These are phyloP conservation scores for Helichrysum umbraculigerum DNA, from an alignment of 129 eudicot genomes.

Conservation along the genomic window DNA sequence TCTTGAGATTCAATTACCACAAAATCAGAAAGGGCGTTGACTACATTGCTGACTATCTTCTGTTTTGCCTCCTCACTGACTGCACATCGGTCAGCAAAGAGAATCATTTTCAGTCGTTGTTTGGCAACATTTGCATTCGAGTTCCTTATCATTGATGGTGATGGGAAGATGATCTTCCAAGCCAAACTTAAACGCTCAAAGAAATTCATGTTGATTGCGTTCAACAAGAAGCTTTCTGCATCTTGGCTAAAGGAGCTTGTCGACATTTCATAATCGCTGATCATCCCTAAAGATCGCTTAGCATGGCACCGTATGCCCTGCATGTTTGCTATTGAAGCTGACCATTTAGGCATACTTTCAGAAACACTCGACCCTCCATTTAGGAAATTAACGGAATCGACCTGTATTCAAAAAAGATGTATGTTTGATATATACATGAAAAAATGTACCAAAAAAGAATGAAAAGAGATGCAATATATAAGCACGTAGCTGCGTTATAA, in stretches of 20 bases:
- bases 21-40: conserved; percentile 69
- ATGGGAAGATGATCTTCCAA: conserved; percentile 83
- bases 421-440: conserved; percentile 15
- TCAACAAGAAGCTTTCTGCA: conserved; percentile 64
- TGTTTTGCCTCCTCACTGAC: conserved; percentile 90
- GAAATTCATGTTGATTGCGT: conserved; percentile 79
- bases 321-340: conserved; percentile 23
- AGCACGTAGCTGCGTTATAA: not conserved
- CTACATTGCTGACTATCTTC: conserved; percentile 79
- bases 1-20: conserved; percentile 93
- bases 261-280: conserved; percentile 51
- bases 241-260: conserved; percentile 57
- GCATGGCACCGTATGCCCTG: conserved; percentile 50
- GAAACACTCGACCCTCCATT: conserved; percentile 21
- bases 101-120: conserved; percentile 87
- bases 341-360: conserved; percentile 35
- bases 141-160: conserved; percentile 48
- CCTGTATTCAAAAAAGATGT: conserved; percentile 24
- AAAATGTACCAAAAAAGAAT: conserved; percentile 10
- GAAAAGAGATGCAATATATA: not conserved
- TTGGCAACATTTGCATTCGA: conserved; percentile 85
- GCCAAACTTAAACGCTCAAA: conserved; percentile 78
- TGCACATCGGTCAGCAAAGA: conserved; percentile 90
- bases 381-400: conserved; percentile 29
- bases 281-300: conserved; percentile 47